Conservation (phyloP, 257 asterid genomes). For the Solanum corneliomulleri region DNA sequence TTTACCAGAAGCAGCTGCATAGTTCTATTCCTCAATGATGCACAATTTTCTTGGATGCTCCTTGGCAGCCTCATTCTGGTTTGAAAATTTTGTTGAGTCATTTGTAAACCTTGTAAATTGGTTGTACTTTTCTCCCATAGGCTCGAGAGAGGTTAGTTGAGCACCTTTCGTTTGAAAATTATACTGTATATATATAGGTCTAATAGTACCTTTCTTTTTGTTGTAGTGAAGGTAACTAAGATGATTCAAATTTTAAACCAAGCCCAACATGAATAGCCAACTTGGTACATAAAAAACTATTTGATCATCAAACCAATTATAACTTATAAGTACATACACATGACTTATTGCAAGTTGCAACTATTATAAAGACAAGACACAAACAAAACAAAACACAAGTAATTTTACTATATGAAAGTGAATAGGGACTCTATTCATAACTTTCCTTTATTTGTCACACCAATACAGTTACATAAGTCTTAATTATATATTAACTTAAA, state of each 20-base stretch:
- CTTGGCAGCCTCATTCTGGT: neutral
- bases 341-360: neutral
- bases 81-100: neutral
- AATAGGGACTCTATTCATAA: neutral
- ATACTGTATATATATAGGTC: neutral
- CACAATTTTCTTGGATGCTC: neutral
- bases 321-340: neutral
- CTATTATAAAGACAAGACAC: neutral
- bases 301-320: neutral
- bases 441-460: neutral
- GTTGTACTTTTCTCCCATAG: neutral
- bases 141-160: neutral
- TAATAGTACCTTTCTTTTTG: neutral
- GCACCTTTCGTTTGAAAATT: neutral
- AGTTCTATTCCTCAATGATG: slow-evolving; percentile 26
- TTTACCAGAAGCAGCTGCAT: slow-evolving; percentile 52
- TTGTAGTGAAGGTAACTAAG: neutral
- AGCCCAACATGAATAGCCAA: neutral
- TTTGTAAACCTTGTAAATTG: neutral
- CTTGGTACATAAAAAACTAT: neutral
- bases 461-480: neutral
- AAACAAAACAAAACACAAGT: neutral
- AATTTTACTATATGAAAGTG: neutral
- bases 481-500: neutral
- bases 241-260: neutral